phyloP scores from a whole-genome alignment of 164 flowering plant species.

The Piper betle region DNA sequence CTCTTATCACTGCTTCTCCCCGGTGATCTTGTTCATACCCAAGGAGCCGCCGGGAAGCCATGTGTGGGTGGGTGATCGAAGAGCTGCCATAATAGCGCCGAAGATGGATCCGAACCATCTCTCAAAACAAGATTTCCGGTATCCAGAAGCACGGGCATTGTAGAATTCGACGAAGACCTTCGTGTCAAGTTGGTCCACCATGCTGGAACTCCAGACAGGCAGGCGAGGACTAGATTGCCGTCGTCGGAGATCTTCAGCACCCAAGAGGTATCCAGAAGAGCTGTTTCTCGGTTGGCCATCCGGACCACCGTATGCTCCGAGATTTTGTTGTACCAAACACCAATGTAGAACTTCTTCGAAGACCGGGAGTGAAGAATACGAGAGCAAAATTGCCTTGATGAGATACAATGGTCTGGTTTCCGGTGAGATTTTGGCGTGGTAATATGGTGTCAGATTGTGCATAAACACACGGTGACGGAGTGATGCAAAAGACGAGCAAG shows the following conservation, averaged over 20 bases:
- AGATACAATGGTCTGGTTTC: too few relatives aligned
- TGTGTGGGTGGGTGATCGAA: constrained; percentile 4
- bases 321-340: constrained; percentile 12
- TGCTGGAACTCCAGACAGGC: not conserved
- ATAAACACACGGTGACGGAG: too few relatives aligned
- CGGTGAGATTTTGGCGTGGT: too few relatives aligned
- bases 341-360: constrained; percentile 11
- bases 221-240: constrained; percentile 17
- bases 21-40: not conserved
- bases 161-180: not conserved
- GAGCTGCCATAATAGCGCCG: constrained; percentile 1
- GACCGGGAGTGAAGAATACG: constrained; percentile 14
- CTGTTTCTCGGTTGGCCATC: constrained; percentile 18
- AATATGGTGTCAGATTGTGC: too few relatives aligned
- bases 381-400: constrained; percentile 5
- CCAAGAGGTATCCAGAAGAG: constrained; percentile 6
- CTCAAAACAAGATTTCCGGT: constrained; percentile 19
- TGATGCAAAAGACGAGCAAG: too few relatives aligned
- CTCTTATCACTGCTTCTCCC: too few relatives aligned
- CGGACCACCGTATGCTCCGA: constrained; percentile 10
- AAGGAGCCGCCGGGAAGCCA: constrained; percentile 6
- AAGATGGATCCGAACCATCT: constrained; percentile 1
- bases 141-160: constrained; percentile 5
- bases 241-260: constrained; percentile 12
- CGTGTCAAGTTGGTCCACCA: constrained; percentile 7